Conservation (phyloP, 129 eudicot genomes). For the Chrysanthemum lavandulifolium region DNA sequence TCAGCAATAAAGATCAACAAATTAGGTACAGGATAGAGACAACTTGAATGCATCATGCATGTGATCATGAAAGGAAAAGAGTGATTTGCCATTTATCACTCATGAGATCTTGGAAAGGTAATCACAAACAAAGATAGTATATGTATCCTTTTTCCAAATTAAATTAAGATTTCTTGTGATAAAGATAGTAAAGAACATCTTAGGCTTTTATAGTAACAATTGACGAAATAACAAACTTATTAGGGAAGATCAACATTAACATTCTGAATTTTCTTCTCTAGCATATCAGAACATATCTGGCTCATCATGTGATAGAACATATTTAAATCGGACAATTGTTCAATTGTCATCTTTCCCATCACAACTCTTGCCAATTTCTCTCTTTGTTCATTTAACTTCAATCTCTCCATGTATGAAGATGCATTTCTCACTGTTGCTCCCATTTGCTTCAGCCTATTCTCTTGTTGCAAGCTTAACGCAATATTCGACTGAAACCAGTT, state of each 20-base stretch:
- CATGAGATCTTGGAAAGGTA: not conserved
- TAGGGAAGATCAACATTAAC: constrained; percentile 37
- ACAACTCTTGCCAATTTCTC: constrained; percentile 65
- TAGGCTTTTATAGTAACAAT: not conserved
- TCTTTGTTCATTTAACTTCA: constrained; percentile 64
- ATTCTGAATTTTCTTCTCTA: constrained; percentile 68
- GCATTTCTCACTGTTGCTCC: constrained; percentile 95
- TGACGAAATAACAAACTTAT: not conserved
- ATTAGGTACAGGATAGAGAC: constrained; percentile 16
- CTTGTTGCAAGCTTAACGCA: constrained; percentile 82
- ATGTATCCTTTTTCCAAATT: no score
- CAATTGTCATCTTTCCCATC: constrained; percentile 81
- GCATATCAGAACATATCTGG: constrained; percentile 63
- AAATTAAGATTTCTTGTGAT: not conserved
- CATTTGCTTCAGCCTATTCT: constrained; percentile 78
- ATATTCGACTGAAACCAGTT: constrained; percentile 57
- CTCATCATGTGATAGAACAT: constrained; percentile 90
- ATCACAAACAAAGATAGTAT: not conserved
- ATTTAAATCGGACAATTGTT: constrained; percentile 70
- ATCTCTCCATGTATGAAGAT: constrained; percentile 45
- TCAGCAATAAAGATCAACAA: constrained; percentile 1
- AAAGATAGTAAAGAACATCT: not conserved
- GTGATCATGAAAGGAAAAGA: constrained; percentile 9
- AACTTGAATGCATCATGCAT: constrained; percentile 17
- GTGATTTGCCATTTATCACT: not conserved